Percentiles rank a stretch among this genome's conserved stretches.
Conservation (phyloP, 2,329 filamentous ascomycete genomes). For the Neonectria faginata region DNA sequence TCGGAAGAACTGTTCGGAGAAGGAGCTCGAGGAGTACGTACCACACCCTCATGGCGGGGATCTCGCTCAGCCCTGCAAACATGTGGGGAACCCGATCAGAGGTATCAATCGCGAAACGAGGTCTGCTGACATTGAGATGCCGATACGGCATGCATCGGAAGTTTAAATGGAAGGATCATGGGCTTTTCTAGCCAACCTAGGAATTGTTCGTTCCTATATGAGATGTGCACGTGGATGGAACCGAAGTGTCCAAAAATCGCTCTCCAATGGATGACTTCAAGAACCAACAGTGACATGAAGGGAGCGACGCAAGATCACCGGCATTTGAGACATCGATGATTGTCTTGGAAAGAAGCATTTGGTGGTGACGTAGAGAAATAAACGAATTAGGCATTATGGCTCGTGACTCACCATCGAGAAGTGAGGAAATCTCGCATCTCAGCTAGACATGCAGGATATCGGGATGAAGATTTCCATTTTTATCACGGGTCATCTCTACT, state of each 20-base stretch:
- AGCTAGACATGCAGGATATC: constrained; percentile 11
- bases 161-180: background rate
- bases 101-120: constrained; percentile 1
- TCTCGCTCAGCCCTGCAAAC: constrained; percentile 3
- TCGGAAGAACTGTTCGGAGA: constrained; percentile 8
- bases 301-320: background rate
- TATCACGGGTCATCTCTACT: background rate
- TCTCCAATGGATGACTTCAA: background rate
- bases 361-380: background rate
- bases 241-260: background rate
- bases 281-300: background rate
- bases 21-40: background rate
- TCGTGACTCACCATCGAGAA: constrained; percentile 12
- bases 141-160: constrained; percentile 3
- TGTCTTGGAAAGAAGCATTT: background rate
- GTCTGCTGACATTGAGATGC: background rate
- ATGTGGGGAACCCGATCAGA: background rate
- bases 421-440: constrained; percentile 18
- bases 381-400: background rate
- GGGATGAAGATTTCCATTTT: constrained; percentile 8
- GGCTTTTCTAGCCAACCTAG: background rate
- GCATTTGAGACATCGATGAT: background rate
- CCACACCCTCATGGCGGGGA: background rate
- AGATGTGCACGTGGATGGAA: background rate
- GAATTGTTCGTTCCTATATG: background rate